Base-by-base conservation (phyloP, 257 asterid species). In the Scutellaria galericulata region DNA sequence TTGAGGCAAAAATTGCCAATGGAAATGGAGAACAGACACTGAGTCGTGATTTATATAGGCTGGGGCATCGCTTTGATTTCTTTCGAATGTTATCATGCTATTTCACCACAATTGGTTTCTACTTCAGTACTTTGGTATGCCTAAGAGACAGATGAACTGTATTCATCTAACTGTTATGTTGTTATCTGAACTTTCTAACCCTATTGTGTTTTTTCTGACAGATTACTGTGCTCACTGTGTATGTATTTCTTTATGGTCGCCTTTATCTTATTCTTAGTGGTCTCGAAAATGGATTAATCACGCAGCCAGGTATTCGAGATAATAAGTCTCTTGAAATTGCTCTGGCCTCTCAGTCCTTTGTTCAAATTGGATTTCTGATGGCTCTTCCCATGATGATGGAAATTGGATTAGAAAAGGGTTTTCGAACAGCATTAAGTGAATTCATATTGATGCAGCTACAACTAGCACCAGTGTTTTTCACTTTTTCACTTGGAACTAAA, bases 381-480 rank as follows among this genome's bases (percentile, higher is more conserved):
- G 97, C 98, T 56, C 91, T 93, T 57, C 98, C 98, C 71, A 93
- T 93, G 98, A 89, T 93, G 95, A 90, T 93, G 98, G 98, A 93
- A 81, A 93, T 93, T 78, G 98, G 98, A 45, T 72, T 93, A 55
- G 98, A 93, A 46, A 89, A 86, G 80, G 98, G 98, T 72, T 93
- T 93, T 56, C 88, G 96, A 56, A 93, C 97, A 15, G 98, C 98
- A 46, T 80, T 89, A 57, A 94, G 97, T 84, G 97, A 91, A 64
- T 91, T 94, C 80, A 83, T 94, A 81, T 80, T 91, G 60, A 94
- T 94, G 98, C 98, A 94, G 79, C 87, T 94, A 39, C 99, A 94
- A 70, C 68, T 94, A 55, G 97, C 99, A n/a, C 98, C 99, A 0
- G 98, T 94, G 52, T 94, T 94, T 83, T 94, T 94, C 85, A 91